Percentiles rank a stretch among this genome's conserved stretches.
Evolutionary conservation across 208 protist species (phyloP).

Genomic region (Trypanosoma mega): DNA sequence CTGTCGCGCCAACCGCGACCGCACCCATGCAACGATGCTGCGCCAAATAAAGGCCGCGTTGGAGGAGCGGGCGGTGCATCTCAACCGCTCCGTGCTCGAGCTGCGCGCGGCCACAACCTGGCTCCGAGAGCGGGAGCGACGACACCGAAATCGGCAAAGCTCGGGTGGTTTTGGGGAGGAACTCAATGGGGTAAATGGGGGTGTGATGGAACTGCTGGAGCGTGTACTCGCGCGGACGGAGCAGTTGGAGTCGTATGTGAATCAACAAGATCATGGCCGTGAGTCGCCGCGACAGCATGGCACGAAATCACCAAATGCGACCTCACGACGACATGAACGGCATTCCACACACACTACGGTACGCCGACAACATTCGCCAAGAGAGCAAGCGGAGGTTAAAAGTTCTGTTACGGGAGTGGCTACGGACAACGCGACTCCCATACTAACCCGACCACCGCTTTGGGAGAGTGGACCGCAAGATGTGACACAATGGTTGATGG

Average conservation of each 20-base stretch:
- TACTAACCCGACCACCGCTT: background rate
- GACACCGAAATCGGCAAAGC: conserved; percentile 15
- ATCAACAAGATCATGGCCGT: background rate
- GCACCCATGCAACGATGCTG: conserved; percentile 33
- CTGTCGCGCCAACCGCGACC: conserved; percentile 36
- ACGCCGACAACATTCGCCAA: background rate
- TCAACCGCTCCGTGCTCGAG: conserved; percentile 58
- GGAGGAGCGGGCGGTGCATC: conserved; percentile 45
- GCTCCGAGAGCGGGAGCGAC: conserved; percentile 41
- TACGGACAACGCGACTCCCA: no score
- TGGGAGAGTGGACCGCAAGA: background rate
- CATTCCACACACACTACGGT: background rate
- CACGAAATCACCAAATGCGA: background rate
- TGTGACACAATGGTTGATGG: background rate
- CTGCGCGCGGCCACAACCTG: conserved; percentile 33
- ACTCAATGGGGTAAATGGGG: background rate
- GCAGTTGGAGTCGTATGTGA: conserved; percentile 36
- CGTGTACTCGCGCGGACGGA: conserved; percentile 38
- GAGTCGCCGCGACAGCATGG: background rate
- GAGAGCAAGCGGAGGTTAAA: background rate
- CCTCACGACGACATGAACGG: background rate
- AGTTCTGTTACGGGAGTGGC: no score
- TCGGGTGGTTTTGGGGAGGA: background rate
- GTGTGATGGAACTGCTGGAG: conserved; percentile 32
- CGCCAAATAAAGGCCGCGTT: conserved; percentile 42